Evolutionary conservation across 306 rosid genomes (phyloP).

Genomic region (Gynostemma pentaphyllum): DNA sequence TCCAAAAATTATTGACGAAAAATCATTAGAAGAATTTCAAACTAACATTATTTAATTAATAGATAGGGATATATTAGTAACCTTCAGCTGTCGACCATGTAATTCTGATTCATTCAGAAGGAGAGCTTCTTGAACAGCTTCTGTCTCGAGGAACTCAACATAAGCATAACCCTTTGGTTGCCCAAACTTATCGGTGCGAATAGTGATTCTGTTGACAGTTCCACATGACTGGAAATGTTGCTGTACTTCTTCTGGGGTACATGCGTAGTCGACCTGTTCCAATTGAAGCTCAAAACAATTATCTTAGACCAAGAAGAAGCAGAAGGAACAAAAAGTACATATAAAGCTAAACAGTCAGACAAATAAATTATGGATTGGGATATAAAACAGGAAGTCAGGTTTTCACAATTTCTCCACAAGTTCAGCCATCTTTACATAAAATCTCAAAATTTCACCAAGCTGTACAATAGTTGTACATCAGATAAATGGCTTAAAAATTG

Average conservation of each 20-base stretch:
- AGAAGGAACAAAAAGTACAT: not conserved
- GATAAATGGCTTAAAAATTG: too few species aligned
- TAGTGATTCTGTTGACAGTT: slow-evolving; percentile 69
- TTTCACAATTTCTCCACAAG: not conserved
- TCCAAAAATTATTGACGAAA: not conserved
- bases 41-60: not conserved
- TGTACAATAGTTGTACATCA: not conserved
- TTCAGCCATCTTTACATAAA: not conserved
- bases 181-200: slow-evolving; percentile 79
- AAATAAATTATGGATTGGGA: not conserved
- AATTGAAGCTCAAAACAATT: not conserved
- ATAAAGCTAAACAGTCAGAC: not conserved
- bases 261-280: slow-evolving; percentile 65
- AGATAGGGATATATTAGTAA: not conserved
- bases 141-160: slow-evolving; percentile 64
- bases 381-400: not conserved
- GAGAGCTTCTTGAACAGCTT: slow-evolving; percentile 79
- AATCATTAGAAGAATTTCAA: not conserved
- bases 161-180: slow-evolving; percentile 90
- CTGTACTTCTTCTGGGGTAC: slow-evolving; percentile 87
- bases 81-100: slow-evolving; percentile 87
- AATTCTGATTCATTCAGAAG: slow-evolving; percentile 67
- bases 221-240: slow-evolving; percentile 83
- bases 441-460: not conserved
- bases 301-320: not conserved